Base-by-base conservation (phyloP, 2,329 filamentous ascomycete species). In the Pyrenochaeta sp. region DNA sequence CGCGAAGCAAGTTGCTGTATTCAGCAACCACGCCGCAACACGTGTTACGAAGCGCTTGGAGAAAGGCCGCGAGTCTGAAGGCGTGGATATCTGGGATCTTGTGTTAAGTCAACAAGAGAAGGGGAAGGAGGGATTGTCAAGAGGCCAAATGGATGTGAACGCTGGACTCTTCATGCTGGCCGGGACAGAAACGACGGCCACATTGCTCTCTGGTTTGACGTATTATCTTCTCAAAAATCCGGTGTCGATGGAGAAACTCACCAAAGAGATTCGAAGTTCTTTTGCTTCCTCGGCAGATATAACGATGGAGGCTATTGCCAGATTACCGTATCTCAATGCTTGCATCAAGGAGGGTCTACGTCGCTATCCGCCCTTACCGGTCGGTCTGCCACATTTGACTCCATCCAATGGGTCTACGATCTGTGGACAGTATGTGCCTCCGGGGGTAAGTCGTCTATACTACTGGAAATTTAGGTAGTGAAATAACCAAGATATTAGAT, bases 51-150 rank as follows among this genome's bases (percentile, higher is more conserved):
- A 71, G 45, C 60, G 72, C 5, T 53, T 75, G 2, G 64, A 71
- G 12, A 64, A 66, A 34, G 69, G 67, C 1, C 47, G 65, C 13
- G 45, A 48, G 2, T 44, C 59, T 2, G 60, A 65, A 28, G 67
- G 68, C 7, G 58, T 63, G n/a, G 79, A 82, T 60, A 77, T 82
- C 34, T 77, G 78, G 72, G 68, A 72, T 19, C 70, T 78, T 25
- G 72, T 80, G 0, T 59, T 79, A 8, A 52, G 67, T 5, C 65
- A 73, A 53, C 70, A 74, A 45, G 71, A 65, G 4, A 58, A 63
- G 9, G 58, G 56, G 0, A 48, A 62, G 60, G 61, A 27, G 13
- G 61, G 52, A 0, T 37, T 70, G 28, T 13, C 40, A 3, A 45
- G 52, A 22, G 52, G 43, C 1, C 72, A 80, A 44, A 75, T 81